These are phyloP conservation scores for Xylaria acuta DNA, from an alignment of 495 filamentous ascomycete genomes.

Conservation along the genomic window DNA sequence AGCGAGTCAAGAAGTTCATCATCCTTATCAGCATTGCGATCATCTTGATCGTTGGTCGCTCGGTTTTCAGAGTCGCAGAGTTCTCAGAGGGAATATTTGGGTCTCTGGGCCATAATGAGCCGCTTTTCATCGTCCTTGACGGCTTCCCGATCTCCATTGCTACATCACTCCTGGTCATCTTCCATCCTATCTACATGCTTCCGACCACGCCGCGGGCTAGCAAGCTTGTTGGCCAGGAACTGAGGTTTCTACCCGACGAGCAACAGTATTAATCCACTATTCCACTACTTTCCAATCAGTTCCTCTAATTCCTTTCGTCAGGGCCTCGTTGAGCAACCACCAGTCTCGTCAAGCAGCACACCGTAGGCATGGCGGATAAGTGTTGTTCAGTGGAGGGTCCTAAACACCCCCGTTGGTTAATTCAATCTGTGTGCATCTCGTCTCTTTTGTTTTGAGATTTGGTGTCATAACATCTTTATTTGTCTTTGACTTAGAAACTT, in stretches of 20 bases:
- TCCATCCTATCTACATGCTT: conserved; percentile 21
- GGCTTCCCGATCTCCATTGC: conserved; percentile 24
- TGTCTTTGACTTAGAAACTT: too few species aligned
- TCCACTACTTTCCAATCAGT: background rate
- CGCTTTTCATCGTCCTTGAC: conserved; percentile 22
- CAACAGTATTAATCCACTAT: background rate
- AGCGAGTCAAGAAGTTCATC: conserved; percentile 13
- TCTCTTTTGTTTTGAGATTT: too few species aligned
- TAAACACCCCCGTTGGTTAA: too few species aligned
- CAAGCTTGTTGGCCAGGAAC: conserved; percentile 9
- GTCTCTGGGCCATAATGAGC: conserved; percentile 16
- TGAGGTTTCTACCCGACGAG: conserved; percentile 14
- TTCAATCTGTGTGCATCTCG: too few species aligned
- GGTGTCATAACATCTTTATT: too few species aligned
- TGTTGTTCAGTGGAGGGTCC: too few species aligned
- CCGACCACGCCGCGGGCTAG: conserved; percentile 5
- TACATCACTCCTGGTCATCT: conserved; percentile 18
- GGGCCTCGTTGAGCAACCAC: background rate
- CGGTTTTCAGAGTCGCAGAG: conserved; percentile 14
- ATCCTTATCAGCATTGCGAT: conserved; percentile 11
- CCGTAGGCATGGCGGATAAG: too few species aligned
- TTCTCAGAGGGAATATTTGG: conserved; percentile 17
- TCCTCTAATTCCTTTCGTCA: background rate
- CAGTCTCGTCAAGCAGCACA: too few species aligned
- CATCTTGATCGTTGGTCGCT: conserved; percentile 20